Base-by-base conservation (phyloP, 1,284 basidiomycete species). In the Thecaphora thlaspeos region DNA sequence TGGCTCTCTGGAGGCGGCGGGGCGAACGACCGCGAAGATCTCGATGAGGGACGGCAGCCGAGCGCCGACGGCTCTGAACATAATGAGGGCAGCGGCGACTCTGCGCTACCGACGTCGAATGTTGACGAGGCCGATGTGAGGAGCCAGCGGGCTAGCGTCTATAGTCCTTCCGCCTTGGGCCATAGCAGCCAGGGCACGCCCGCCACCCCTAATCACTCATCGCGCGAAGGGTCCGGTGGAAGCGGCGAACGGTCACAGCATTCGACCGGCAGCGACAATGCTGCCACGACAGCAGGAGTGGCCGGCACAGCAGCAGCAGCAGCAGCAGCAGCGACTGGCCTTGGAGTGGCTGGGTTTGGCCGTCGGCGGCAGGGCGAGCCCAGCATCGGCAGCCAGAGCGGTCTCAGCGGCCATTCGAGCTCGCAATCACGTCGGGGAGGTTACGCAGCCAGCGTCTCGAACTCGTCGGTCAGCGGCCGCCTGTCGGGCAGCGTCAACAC, bases 111-210 rank as follows among this genome's bases (percentile, higher is more conserved):
- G n/a, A n/a, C n/a, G n/a, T n/a, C n/a, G n/a, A n/a, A n/a, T n/a
- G n/a, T n/a, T 59, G 55, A 7, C 46, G 52, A 55, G 2, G 47
- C 61, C 1, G 52, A 54, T 9, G 55, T 69, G n/a, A 46, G 55
- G 37, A 70, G 66, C 43, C 52, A 68, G 41, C 41, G 43, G 18
- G 68, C 68, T 2, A 69, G 62, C 30, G 59, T 70, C 7, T 53
- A 63, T 34, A 52, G 43, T 3, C 55, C 61, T 1, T 59, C 55
- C 1, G 56, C 48, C 2, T 41, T 51, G n/a, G 60, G 53, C 12
- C 66, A 68, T 32, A 43, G 46, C 18, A 48, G 45, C 36, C 44
- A 55, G 23, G 54, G 52, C 39, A 45, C 53, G 28, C 61, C 54
- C 10, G 46, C 39, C 2, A 43, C 55, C 1, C 51, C 7, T 11